Evolutionary conservation across 2,329 filamentous ascomycete genomes (phyloP).

Genomic region (Fragosphaeria purpurea): DNA sequence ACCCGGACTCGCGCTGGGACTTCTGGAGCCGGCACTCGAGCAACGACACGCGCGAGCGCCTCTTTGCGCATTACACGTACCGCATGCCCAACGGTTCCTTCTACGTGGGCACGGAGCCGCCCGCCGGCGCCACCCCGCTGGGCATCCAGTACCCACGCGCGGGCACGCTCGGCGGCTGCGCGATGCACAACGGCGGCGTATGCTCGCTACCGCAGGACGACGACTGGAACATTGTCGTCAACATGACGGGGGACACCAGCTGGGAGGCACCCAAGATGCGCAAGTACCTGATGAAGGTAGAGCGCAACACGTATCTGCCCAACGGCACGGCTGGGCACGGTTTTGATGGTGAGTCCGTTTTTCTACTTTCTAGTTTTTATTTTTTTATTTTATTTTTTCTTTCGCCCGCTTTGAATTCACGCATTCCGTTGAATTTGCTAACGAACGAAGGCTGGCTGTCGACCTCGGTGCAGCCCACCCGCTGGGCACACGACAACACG

Average conservation of each 20-base stretch:
- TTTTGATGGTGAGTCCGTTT: conserved; percentile 14
- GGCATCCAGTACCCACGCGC: conserved; percentile 19
- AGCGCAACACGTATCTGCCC: conserved; percentile 32
- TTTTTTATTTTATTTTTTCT: not conserved
- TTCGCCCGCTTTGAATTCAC: not conserved
- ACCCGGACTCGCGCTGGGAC: conserved; percentile 9
- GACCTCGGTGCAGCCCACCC: conserved; percentile 6
- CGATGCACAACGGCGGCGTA: conserved; percentile 40
- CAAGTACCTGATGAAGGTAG: conserved; percentile 35
- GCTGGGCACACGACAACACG: conserved; percentile 4
- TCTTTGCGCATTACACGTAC: conserved; percentile 40
- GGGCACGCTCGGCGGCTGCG: conserved; percentile 20
- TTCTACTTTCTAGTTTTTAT: not conserved
- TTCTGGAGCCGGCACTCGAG: conserved; percentile 10
- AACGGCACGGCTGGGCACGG: conserved; percentile 20
- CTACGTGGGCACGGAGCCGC: conserved; percentile 15
- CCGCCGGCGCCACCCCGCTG: conserved; percentile 11
- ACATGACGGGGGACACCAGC: conserved; percentile 37
- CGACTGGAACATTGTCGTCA: conserved; percentile 38
- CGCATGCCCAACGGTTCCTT: conserved; percentile 14
- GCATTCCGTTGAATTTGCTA: no score
- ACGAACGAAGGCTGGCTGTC: conserved; percentile 32
- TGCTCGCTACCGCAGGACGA: conserved; percentile 37
- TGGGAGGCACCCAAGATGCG: conserved; percentile 41
- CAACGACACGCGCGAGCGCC: conserved; percentile 19